Base-by-base conservation (phyloP, 768 basidiomycete species). In the Kwoniella botswanensis region DNA sequence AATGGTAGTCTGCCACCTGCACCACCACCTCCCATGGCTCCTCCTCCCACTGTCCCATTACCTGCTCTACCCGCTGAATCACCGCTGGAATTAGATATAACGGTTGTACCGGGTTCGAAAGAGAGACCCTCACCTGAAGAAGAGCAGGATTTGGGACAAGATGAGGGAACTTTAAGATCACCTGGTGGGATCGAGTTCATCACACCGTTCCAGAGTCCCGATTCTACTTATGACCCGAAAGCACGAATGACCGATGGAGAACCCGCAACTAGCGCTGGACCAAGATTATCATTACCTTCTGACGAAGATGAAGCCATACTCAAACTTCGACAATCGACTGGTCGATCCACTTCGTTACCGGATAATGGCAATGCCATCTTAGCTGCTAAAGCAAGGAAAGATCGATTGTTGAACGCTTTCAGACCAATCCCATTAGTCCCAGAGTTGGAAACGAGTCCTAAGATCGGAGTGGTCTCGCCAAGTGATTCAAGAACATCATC, bases 401-500 rank as follows among this genome's bases (percentile, higher is more conserved):
- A 70, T 52, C 17, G 57, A 9, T 50, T 70, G 22, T 15, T 50
- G 42, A 41, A 55, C 21, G 24, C 63, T 13, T 65, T 68, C 52
- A 65, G 35, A 24, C 71, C 65, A 54, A 68, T 72, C 56, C 59
- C 68, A n/a, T 29, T 65, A 10, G 57, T 57, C n/a, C 68, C 68
- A 10, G 71, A 71, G 54, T 9, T 71, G 24, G 65, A 66, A 44
- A 67, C 65, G 18, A 65, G 56, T 62, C 70, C 70, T 12, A 61
- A 54, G 12, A 44, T 66, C 21, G 68, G 57, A 18, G 46, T 50
- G 13, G 46, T 29, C 24, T 44, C 24, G 4, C 46, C 46, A 4
- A 50, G 46, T 18, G 46, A 50, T 50, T 50, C 46, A 18, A 50
- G 46, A 18, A 50, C 46, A 15, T 50, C 46, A 50, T 55, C 54